These are phyloP conservation scores for Claviceps digitariae DNA, from an alignment of 2,329 filamentous ascomycete species.

Conservation along the genomic window DNA sequence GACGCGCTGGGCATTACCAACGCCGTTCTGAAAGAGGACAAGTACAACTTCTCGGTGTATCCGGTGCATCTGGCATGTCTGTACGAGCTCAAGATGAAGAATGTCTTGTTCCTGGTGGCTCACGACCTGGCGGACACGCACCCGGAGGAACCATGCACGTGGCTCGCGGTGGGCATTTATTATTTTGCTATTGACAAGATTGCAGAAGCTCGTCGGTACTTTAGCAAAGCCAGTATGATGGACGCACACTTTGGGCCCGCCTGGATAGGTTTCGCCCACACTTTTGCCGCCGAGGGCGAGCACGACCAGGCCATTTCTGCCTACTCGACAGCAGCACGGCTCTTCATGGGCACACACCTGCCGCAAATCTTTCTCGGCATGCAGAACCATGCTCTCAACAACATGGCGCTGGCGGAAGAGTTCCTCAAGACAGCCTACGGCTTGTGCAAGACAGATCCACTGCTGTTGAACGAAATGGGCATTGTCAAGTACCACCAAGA, in stretches of 20 bases:
- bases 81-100: slow-evolving; percentile 75
- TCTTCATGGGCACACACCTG: slow-evolving; percentile 94
- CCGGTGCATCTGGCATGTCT: slow-evolving; percentile 86
- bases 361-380: slow-evolving; percentile 94
- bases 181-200: slow-evolving; percentile 84
- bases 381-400: slow-evolving; percentile 94
- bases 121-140: slow-evolving; percentile 89
- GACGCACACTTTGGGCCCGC: slow-evolving; percentile 94
- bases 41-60: slow-evolving; percentile 79
- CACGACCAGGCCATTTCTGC: slow-evolving; percentile 97
- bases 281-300: slow-evolving; percentile 92
- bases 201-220: slow-evolving; percentile 86
- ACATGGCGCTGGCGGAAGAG: slow-evolving; percentile 85
- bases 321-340: slow-evolving; percentile 83
- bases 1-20: slow-evolving; percentile 77
- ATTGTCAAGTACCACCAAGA: slow-evolving; percentile 92
- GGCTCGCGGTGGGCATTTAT: slow-evolving; percentile 90
- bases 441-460: slow-evolving; percentile 70
- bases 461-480: slow-evolving; percentile 90
- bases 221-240: slow-evolving; percentile 95
- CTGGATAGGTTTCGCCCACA: slow-evolving; percentile 98
- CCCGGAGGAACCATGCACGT: slow-evolving; percentile 80
- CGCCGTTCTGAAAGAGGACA: slow-evolving; percentile 66
- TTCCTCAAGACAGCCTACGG: slow-evolving; percentile 83
- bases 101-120: slow-evolving; percentile 78